Evolutionary conservation across 225 moss, liverwort and hornwort species (phyloP), one percentile per base, ranked within the genome.

Genomic region (Lunularia cruciata): DNA sequence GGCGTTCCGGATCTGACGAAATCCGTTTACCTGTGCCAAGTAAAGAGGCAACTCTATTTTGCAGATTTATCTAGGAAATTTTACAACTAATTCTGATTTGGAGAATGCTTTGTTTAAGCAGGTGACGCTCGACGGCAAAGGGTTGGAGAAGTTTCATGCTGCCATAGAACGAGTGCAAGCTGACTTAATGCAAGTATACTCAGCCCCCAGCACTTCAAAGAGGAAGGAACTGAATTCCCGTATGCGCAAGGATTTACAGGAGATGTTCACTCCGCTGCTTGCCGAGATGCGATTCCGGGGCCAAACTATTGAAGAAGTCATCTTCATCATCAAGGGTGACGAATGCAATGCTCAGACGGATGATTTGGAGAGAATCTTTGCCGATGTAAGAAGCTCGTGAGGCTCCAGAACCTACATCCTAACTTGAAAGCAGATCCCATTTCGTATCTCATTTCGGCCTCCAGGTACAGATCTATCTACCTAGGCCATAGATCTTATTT

Each of bases 331-430:
- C 33, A 67, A 52, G 15, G 67, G 67, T 34, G 51, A 67, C 22
- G 52, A 67, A 20, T 22, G 34, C 31, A 30, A 67, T 34, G 40
- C 35, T 67, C 67, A 67, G 67, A 67, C 52, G 51, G 37, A 67
- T 15, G 51, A 67, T 37, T 22, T 67, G 52, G 67, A 67, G 47
- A 67, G 23, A 67, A 67, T 67, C 34, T 67, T 67, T 53, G 49
- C 67, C 13, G 67, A 67, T 35, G 67, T 67, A 53, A 67, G 66
- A 45, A 28, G 45, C 45, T 46, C 40, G 42, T 42, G 25, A 62
- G 5, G 37, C 37, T 23, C 25, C 42, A 39, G 25, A 39, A 26
- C 40, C 39, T 10, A 26, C 26, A 39, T n/a, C 39, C 61, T 26
- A 2, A 2, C 33, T 32, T 57, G 57, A 57, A 33, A 57, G 57